Conservation (phyloP, 1,284 basidiomycete species). For the Meira miltonrushii region DNA sequence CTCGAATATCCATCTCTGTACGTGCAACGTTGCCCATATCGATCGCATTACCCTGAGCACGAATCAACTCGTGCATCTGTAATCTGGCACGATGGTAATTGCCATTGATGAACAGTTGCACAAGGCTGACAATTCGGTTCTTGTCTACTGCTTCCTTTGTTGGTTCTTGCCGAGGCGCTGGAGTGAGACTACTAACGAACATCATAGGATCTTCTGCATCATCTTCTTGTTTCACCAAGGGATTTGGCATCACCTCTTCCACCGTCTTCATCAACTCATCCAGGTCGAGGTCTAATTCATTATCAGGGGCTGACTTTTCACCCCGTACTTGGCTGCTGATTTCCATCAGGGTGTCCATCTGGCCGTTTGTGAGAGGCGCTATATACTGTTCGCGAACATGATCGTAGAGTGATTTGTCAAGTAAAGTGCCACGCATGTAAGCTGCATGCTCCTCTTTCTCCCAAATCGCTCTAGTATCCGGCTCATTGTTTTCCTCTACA, state of each 20-base stretch:
- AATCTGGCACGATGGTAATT: neutral
- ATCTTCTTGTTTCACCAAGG: neutral
- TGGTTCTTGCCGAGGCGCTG: neutral
- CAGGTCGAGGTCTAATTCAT: neutral
- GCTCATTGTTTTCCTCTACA: neutral
- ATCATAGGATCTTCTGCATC: neutral
- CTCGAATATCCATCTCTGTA: neutral
- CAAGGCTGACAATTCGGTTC: neutral
- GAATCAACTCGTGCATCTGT: neutral
- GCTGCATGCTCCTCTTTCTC: neutral
- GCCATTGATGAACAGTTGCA: neutral
- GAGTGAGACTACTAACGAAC: neutral
- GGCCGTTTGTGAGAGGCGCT: constrained; percentile 7
- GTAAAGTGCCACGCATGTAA: neutral
- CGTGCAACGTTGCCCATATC: neutral
- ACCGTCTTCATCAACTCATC: neutral
- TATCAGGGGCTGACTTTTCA: neutral
- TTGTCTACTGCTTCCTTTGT: neutral
- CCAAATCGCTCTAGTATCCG: neutral
- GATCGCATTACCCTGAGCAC: neutral
- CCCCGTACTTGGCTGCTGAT: neutral
- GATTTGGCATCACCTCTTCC: neutral
- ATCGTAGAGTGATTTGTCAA: constrained; percentile 7
- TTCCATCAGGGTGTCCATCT: constrained; percentile 1
- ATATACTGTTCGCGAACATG: constrained; percentile 7